phyloP scores from a whole-genome alignment of 1,284 basidiomycete species.

The Tilletiopsis washingtonensis region DNA sequence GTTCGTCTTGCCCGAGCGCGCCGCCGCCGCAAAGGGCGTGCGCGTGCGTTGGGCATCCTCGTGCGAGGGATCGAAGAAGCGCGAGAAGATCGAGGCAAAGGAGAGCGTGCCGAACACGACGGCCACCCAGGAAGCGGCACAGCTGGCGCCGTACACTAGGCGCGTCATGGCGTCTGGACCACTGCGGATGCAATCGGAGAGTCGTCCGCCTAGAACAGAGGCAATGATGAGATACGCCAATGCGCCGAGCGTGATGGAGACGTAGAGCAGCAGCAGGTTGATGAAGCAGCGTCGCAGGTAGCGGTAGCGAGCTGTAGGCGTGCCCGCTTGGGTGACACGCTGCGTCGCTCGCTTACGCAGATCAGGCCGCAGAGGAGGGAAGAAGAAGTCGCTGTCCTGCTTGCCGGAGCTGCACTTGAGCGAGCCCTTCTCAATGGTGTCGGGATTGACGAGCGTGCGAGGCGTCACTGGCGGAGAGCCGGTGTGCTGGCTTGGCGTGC shows the following conservation, averaged over 20 bases:
- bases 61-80: slow-evolving; percentile 17
- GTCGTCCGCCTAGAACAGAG: background rate
- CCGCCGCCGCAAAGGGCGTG: background rate
- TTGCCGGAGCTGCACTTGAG: background rate
- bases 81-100: slow-evolving; percentile 21
- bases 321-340: background rate
- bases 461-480: slow-evolving; percentile 1
- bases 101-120: slow-evolving; percentile 24
- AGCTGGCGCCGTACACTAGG: slow-evolving; percentile 3
- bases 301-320: slow-evolving; percentile 16
- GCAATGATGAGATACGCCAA: slow-evolving; percentile 16
- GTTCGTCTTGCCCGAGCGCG: slow-evolving; percentile 1
- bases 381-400: slow-evolving; percentile 10
- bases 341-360: background rate
- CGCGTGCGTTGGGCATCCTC: background rate
- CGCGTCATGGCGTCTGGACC: background rate
- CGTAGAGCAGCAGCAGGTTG: slow-evolving; percentile 29
- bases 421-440: no score
- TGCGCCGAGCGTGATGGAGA: slow-evolving; percentile 26
- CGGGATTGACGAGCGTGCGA: background rate
- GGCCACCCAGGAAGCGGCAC: slow-evolving; percentile 19
- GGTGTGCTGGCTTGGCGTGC: background rate
- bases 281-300: slow-evolving; percentile 31
- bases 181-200: background rate
- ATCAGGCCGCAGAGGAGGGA: slow-evolving; percentile 9